Evolutionary conservation across 345 rosid species (phyloP).

Genomic region (Euphorbia tirucalli): DNA sequence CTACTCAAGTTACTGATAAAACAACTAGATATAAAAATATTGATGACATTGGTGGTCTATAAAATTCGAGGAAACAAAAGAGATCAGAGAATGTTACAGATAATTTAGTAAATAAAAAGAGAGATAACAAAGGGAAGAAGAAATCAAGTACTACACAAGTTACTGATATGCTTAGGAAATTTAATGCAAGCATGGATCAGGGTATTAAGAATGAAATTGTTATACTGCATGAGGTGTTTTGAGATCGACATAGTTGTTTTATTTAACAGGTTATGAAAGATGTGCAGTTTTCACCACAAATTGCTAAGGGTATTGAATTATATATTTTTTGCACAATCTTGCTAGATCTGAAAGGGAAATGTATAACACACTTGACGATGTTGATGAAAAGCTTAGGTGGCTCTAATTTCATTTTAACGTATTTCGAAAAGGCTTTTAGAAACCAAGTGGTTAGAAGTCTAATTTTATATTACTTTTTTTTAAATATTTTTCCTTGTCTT

Average conservation of each 20-base stretch:
- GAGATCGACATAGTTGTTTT: background rate
- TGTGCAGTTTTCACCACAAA: no score
- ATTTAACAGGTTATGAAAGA: no score
- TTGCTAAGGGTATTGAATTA: no score
- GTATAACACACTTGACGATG: background rate
- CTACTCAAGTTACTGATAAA: no score
- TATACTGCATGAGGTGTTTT: background rate
- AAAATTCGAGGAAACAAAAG: background rate
- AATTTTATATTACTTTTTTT: no score
- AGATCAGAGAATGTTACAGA: background rate
- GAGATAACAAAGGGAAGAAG: background rate
- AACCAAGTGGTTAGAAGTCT: no score
- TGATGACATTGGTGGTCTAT: no score
- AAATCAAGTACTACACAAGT: background rate
- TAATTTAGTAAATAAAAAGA: background rate
- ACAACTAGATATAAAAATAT: background rate
- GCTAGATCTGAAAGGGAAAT: conserved; percentile 4
- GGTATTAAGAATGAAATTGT: background rate
- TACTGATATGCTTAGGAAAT: background rate
- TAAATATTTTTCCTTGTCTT: no score
- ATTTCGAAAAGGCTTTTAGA: background rate
- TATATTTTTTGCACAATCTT: background rate
- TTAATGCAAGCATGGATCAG: background rate
- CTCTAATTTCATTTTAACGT: background rate
- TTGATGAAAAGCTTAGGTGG: no score